Evolutionary conservation across 495 filamentous ascomycete genomes (phyloP), one percentile per base, ranked within the genome.

Genomic region (Sporormia fimetaria): DNA sequence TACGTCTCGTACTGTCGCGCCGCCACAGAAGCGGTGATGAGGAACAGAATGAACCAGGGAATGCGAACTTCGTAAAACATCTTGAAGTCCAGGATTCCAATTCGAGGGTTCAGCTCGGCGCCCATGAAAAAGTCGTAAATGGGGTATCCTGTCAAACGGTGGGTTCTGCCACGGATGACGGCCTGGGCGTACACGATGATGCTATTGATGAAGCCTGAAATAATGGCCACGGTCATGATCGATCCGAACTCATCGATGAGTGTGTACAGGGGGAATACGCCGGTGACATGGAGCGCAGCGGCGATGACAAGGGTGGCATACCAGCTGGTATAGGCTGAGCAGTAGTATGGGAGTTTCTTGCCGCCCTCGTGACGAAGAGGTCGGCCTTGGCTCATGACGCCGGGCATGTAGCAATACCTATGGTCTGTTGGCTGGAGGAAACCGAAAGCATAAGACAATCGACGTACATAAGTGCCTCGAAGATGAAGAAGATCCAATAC

Each of bases 71-170:
- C 90, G 58, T 88, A 93, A 68, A 98, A 95, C 90, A 98, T 96
- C 73, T 98, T 98, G 66, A 95, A 83, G 59, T 98, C 90, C 42
- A 98, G 67, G 48, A 88, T 77, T 18, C 80, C 82, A 59, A 95
- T 80, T 34, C 90, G 73, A 7, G 90, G 90, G 68, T 98, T 94
- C 31, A 98, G 69, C 68, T 98, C 90, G 8, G 90, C 86, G 40
- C 90, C 90, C 87, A 98, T 94, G 73, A 94, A 98, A 67, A 94
- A 95, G 65, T 98, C 90, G 62, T 95, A 95, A 55, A 98, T 68
- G 29, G 74, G 81, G 58, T 79, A 74, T 24, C 90, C 90, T 31
- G 82, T 90, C 90, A 98, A 94, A 46, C 86, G 77, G 60, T 94
- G 84, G 54, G 84, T 65, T 3, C 76, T 78, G 15, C 87, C 88